phyloP scores from a whole-genome alignment of 306 rosid species.

The Lagenaria siceraria region DNA sequence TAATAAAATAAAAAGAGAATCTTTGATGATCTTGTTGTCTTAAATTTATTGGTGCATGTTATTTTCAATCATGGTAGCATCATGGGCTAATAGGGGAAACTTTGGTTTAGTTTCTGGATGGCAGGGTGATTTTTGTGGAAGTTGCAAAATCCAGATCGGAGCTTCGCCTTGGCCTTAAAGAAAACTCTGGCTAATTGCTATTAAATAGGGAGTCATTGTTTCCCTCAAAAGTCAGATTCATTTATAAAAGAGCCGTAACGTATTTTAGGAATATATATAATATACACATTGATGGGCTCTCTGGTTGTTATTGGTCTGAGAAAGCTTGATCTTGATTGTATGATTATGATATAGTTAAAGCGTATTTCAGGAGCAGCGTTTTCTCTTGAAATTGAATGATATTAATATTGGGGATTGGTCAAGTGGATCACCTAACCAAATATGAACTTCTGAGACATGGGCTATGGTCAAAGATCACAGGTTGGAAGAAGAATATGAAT shows the following conservation, averaged over 20 bases:
- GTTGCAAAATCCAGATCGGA: constrained; percentile 69
- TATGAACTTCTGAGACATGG: neutral
- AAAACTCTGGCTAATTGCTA: constrained; percentile 20
- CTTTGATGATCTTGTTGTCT: neutral
- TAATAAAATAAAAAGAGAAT: neutral
- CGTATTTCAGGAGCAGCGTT: neutral
- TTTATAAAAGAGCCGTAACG: neutral
- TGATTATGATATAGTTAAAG: neutral
- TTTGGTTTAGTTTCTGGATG: constrained; percentile 68
- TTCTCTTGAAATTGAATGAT: neutral
- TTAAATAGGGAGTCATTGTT: neutral
- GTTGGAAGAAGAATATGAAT: neutral
- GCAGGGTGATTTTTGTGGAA: constrained; percentile 92
- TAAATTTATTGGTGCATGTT: neutral
- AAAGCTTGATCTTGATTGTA: neutral
- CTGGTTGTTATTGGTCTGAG: neutral
- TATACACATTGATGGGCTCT: neutral
- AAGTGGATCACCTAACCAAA: neutral
- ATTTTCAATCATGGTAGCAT: neutral
- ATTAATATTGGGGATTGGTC: neutral
- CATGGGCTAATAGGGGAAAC: neutral
- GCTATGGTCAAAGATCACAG: neutral
- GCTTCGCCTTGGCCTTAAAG: constrained; percentile 25
- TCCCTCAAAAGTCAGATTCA: neutral
- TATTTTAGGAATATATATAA: neutral